Base-by-base conservation (phyloP, 345 rosid genomes). In the Pistacia atlantica region DNA sequence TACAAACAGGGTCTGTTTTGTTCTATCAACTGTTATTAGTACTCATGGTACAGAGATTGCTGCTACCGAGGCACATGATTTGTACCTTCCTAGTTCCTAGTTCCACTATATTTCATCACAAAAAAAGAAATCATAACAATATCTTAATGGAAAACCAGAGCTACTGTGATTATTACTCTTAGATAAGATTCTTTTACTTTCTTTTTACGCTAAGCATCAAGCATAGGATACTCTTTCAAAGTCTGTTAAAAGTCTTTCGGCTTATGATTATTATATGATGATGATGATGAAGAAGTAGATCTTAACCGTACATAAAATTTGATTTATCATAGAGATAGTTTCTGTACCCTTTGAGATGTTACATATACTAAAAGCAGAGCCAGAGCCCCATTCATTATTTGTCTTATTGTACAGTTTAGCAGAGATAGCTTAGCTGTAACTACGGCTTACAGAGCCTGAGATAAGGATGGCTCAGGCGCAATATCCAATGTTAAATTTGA, bases 401-500 rank as follows among this genome's bases (percentile, higher is more conserved):
- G 68, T 55, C 49, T 33, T 58, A 42, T 42, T 1, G 46, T 42
- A 42, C 46, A 42, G 9, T 42, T 42, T 42, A 38, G 38, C 33
- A 37, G 65, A 31, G 51, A 45, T 48, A 73, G 68, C 49, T 61
- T 28, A 42, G 46, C 8, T 58, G 57, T 45, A 67, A 38, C 20
- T 2, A 35, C 8, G 8, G 16, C 11, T 3, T n/a, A 49, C 73
- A 71, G 56, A 55, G 81, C 80, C 71, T 75, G 78, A 72, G 78
- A 72, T 20, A 75, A 56, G 35, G 85, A 82, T 67, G 28, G 82
- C 48, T 75, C 67, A n/a, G 59, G 75, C 78, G 72, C 78, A 75
- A 17, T 62, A 60, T 68, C 72, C 80, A 67, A 61, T 35, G 6
- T 52, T 60, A 63, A 64, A 33, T 37, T 35, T 25, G 9, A 65